phyloP scores from a whole-genome alignment of 352 stramenopile genomes.

The Globisporangium irregulare region DNA sequence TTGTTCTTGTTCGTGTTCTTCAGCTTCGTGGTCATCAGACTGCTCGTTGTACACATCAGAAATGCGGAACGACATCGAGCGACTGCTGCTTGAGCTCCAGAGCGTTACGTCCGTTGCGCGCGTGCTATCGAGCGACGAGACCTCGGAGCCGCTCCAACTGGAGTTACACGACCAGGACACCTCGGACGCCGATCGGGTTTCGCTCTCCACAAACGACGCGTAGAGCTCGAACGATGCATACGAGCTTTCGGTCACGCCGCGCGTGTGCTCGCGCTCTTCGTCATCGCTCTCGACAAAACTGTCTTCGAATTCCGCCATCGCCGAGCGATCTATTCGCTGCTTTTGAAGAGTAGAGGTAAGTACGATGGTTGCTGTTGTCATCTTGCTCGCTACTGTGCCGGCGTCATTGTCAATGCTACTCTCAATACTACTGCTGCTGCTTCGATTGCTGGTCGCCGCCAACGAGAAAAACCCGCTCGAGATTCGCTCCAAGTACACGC shows the following conservation, averaged over 20 bases:
- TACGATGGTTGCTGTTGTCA: neutral
- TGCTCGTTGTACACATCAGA: neutral
- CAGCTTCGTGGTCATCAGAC: too few relatives aligned
- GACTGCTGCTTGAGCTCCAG: neutral
- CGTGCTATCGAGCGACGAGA: slow-evolving; percentile 13
- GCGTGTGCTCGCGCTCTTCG: neutral
- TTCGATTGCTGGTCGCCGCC: neutral
- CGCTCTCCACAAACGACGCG: slow-evolving; percentile 7
- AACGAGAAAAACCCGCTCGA: slow-evolving; percentile 3
- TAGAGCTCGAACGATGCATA: slow-evolving; percentile 2
- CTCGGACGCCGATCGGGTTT: neutral
- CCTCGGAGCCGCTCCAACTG: slow-evolving; percentile 12
- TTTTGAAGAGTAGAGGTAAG: neutral
- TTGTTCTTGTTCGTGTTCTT: neutral
- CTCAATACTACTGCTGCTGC: neutral
- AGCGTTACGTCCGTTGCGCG: slow-evolving; percentile 6
- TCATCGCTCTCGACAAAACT: neutral
- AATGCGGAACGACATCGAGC: neutral
- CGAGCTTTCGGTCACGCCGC: slow-evolving; percentile 1
- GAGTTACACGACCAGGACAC: slow-evolving; percentile 7
- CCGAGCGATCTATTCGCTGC: neutral
- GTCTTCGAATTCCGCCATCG: slow-evolving; percentile 1
- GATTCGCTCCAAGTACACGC: slow-evolving; percentile 4
- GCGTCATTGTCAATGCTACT: neutral
- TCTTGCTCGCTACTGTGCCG: neutral